Percentiles rank a stretch among this genome's conserved stretches.
phyloP scores from a whole-genome alignment of 164 flowering plant genomes.

The Stephania cephalantha region DNA sequence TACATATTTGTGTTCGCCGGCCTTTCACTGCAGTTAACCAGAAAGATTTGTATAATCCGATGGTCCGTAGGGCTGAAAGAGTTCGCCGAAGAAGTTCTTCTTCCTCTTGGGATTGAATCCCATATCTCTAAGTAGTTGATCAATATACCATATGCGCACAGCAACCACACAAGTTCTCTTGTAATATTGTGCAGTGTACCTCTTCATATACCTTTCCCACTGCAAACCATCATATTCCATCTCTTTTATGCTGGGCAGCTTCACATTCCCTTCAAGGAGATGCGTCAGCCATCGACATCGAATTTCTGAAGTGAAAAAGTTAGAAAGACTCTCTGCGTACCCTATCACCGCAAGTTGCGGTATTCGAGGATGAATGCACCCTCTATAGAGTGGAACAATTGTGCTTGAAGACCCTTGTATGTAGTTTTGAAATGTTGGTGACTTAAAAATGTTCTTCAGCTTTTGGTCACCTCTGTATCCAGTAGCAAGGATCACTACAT shows the following conservation, averaged over 20 bases:
- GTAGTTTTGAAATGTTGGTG: conserved; percentile 28
- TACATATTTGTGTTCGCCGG: background rate
- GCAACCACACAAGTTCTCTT: conserved; percentile 40
- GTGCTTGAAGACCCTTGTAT: conserved; percentile 29
- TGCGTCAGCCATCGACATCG: conserved; percentile 49
- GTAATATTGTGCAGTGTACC: conserved; percentile 28
- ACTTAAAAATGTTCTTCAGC: conserved; percentile 44
- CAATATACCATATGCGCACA: conserved; percentile 66
- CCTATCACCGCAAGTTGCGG: conserved; percentile 63
- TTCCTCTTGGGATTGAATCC: conserved; percentile 61
- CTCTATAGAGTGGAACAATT: conserved; percentile 47
- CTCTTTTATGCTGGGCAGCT: conserved; percentile 41
- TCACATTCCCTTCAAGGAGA: conserved; percentile 24
- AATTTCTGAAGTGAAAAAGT: conserved; percentile 56
- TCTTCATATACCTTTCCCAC: conserved; percentile 52
- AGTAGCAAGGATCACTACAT: conserved; percentile 57
- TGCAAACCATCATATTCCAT: conserved; percentile 43
- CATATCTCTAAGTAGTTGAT: conserved; percentile 67
- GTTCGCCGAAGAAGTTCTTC: conserved; percentile 43
- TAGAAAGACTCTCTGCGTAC: conserved; percentile 43
- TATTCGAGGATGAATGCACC: conserved; percentile 49
- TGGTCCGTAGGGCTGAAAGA: conserved; percentile 58
- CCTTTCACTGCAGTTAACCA: background rate
- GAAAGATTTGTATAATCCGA: conserved; percentile 36
- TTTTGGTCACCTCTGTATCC: conserved; percentile 51